Conservation (phyloP, 176 grass and related monocot genomes). For the Rhynchospora breviuscula region DNA sequence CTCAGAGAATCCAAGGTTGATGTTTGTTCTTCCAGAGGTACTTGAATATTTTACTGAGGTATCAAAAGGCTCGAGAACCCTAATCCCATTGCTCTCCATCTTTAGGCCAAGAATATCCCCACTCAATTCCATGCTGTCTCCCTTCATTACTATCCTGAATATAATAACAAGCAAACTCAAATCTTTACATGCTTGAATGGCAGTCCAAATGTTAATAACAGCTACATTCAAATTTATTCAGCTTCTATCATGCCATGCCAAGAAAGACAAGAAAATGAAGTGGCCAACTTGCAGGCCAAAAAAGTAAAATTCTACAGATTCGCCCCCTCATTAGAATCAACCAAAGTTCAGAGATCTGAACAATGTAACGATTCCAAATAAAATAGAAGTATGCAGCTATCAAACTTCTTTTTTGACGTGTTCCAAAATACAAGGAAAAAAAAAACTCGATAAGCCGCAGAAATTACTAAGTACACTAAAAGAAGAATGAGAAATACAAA, state of each 20-base stretch:
- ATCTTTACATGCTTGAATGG: background rate
- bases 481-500: slow-evolving; percentile 30
- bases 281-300: background rate
- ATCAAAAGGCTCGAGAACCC: slow-evolving; percentile 91
- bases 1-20: slow-evolving; percentile 75
- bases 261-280: background rate
- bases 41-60: slow-evolving; percentile 74
- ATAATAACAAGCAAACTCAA: background rate
- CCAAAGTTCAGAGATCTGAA: background rate
- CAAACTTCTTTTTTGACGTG: background rate
- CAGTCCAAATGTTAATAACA: background rate
- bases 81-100: slow-evolving; percentile 96
- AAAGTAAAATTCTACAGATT: background rate
- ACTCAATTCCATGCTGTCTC: slow-evolving; percentile 69
- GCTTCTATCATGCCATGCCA: background rate
- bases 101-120: slow-evolving; percentile 75
- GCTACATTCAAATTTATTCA: background rate
- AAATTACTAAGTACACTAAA: background rate
- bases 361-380: background rate
- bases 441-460: background rate
- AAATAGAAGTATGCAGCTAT: background rate
- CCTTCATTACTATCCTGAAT: slow-evolving; percentile 77
- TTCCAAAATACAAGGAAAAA: background rate
- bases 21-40: slow-evolving; percentile 69
- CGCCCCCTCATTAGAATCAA: background rate